Evolutionary conservation across 768 basidiomycete genomes (phyloP), one percentile per base, ranked within the genome.

Genomic region (Lentinula sp.): DNA sequence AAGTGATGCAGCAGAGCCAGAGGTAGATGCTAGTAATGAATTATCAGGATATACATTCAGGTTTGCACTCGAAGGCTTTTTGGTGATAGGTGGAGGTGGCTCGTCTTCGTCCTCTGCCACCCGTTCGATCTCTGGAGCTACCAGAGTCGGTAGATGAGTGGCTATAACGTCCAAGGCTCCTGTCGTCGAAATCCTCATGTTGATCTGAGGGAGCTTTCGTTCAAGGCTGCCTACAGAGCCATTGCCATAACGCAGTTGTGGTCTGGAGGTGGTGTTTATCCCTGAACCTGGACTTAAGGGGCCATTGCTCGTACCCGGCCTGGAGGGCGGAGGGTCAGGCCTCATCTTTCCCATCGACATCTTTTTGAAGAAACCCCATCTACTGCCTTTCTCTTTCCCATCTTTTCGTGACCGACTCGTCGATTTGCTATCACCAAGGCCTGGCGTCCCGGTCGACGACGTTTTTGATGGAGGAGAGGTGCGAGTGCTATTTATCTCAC

Each of bases 291-390:
- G 50, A 42, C 34, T 52, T 15, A 55, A 15, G 3, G 35, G 45
- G 23, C 37, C 32, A 52, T 40, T 48, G 43, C 57, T 39, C 23
- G 35, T 34, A 31, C 40, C 28, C 66, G 73, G 75, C 9, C 75
- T 70, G 32, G 80, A 74, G 5, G 79, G 68, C 32, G 85, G 80
- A 15, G 80, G 73, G 51, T 92, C 91, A n/a, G 75, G 65, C 67
- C 85, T 85, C 77, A 96, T 88, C 72, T 90, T 93, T 13, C 93
- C 89, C 93, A 95, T 96, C 5, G 94, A 96, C 94, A 98, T 97
- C 76, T 98, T 98, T 77, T 95, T 93, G 62, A 98, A 77, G 76
- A 98, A 96, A 3, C 95, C 94, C 95, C 95, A 96, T 60, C 91
- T 87, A 57, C 87, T 86, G 42, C 76, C 76, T 71, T 90, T 88